Evolutionary conservation across 73 alveolate species (phyloP).

Genomic region (Paramecium primaurelia): DNA sequence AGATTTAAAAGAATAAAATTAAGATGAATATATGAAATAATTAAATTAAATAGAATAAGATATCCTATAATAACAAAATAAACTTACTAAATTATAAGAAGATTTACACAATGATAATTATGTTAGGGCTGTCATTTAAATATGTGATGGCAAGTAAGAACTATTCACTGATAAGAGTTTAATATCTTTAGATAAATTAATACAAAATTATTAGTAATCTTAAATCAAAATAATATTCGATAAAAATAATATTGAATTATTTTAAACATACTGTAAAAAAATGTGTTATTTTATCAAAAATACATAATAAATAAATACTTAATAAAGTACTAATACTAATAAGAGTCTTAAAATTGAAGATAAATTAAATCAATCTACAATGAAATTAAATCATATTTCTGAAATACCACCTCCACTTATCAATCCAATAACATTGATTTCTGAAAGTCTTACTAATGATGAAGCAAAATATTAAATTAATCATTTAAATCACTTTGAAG

Average conservation of each 20-base stretch:
- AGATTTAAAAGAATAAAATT: background rate
- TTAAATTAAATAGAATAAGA: background rate
- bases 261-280: background rate
- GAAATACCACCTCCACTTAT: background rate
- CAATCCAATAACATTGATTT: background rate
- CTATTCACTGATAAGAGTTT: background rate
- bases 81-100: background rate
- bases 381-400: background rate
- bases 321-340: background rate
- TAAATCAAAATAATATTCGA: background rate
- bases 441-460: background rate
- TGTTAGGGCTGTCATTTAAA: background rate
- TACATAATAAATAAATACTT: background rate
- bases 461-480: background rate
- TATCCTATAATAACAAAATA: background rate
- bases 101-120: conserved; percentile 22
- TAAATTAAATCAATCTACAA: background rate
- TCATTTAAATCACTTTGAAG: background rate
- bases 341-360: background rate
- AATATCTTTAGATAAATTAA: background rate
- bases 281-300: background rate
- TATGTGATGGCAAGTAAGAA: background rate
- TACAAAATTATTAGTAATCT: background rate
- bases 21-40: background rate
- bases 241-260: background rate